Evolutionary conservation across 805 yeast genomes (phyloP).

Genomic region (Ogataea nitratoaversa): DNA sequence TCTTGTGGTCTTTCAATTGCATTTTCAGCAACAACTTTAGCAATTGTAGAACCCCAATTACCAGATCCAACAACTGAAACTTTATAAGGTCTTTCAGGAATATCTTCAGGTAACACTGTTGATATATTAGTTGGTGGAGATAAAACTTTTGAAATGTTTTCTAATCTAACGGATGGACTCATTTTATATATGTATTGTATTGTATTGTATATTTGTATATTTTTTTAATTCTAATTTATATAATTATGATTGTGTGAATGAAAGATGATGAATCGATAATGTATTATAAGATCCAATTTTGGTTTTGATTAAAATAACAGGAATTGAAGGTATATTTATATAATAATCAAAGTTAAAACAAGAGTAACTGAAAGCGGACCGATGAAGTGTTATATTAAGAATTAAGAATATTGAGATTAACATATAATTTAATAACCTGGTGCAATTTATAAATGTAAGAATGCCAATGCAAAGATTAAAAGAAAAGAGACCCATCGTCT

Average conservation of each 20-base stretch:
- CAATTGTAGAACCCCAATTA: conserved; percentile 97
- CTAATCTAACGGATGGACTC: conserved; percentile 26
- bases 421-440: too few relatives aligned
- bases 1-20: conserved; percentile 64
- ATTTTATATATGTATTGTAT: conserved; percentile 4
- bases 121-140: conserved; percentile 18
- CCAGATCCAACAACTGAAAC: conserved; percentile 91
- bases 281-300: too few relatives aligned
- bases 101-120: conserved; percentile 14
- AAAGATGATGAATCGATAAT: too few relatives aligned
- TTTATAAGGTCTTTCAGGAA: conserved; percentile 38
- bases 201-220: background rate
- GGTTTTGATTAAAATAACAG: too few relatives aligned
- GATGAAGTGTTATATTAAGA: too few relatives aligned
- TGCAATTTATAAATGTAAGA: too few relatives aligned
- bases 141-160: conserved; percentile 16
- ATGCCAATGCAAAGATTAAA: too few relatives aligned
- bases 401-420: too few relatives aligned
- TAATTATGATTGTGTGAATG: background rate
- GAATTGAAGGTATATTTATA: too few relatives aligned
- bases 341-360: too few relatives aligned
- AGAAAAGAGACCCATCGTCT: too few relatives aligned
- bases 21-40: conserved; percentile 92
- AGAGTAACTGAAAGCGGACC: too few relatives aligned
- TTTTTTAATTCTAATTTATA: background rate